These are phyloP conservation scores for Orbilia oligospora DNA, from an alignment of 2,329 filamentous ascomycete species.

Conservation along the genomic window DNA sequence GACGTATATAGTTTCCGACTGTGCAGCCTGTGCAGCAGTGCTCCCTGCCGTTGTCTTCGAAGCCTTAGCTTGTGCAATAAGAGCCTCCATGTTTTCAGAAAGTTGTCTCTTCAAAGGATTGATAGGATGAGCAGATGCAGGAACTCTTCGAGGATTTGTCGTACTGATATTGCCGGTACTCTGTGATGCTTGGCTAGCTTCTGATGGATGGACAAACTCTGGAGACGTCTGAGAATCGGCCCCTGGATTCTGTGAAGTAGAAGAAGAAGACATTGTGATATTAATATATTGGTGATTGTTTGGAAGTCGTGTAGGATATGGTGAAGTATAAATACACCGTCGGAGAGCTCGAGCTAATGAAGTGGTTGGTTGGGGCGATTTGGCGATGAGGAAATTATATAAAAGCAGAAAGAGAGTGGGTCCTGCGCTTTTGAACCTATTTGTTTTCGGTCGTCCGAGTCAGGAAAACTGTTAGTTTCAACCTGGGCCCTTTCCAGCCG, in stretches of 20 bases:
- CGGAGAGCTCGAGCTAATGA: background rate
- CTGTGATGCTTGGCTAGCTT: conserved; percentile 26
- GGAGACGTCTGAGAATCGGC: conserved; percentile 15
- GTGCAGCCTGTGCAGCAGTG: conserved; percentile 39
- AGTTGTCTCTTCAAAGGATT: conserved; percentile 58
- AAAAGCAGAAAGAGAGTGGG: conserved; percentile 4
- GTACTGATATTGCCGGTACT: conserved; percentile 3
- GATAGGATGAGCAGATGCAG: conserved; percentile 28
- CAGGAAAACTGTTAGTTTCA: conserved; percentile 23
- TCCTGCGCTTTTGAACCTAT: conserved; percentile 13
- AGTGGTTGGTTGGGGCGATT: too few species aligned
- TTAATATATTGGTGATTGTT: background rate
- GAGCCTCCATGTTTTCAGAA: conserved; percentile 59
- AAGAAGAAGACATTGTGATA: conserved; percentile 50
- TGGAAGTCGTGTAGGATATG: background rate
- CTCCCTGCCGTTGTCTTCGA: conserved; percentile 44
- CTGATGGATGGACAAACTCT: conserved; percentile 28
- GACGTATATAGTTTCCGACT: conserved; percentile 51
- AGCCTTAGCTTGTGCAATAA: conserved; percentile 57
- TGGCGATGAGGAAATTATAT: background rate
- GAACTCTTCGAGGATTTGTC: conserved; percentile 22
- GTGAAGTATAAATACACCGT: conserved; percentile 13
- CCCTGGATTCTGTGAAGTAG: conserved; percentile 39
- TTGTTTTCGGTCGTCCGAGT: conserved; percentile 32
- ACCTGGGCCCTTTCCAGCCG: conserved; percentile 2